Conservation (phyloP, 2,329 filamentous ascomycete species). For the Hymenoscyphus linearis region DNA sequence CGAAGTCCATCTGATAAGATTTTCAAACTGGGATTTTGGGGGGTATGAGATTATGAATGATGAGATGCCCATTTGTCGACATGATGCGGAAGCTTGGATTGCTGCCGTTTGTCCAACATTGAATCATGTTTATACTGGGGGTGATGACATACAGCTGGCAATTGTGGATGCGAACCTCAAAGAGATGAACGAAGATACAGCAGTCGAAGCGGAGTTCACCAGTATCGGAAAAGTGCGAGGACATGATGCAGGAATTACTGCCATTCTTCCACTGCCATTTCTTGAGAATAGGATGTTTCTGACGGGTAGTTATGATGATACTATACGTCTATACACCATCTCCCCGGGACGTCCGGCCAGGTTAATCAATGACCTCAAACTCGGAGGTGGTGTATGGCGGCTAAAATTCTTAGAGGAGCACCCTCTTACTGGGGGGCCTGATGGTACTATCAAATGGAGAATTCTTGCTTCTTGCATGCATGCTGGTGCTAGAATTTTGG, state of each 20-base stretch:
- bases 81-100: constrained; percentile 66
- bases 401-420: constrained; percentile 53
- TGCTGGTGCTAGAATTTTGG: constrained; percentile 67
- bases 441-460: constrained; percentile 33
- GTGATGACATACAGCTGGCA: constrained; percentile 53
- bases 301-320: constrained; percentile 90
- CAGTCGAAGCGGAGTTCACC: neutral
- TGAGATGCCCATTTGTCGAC: constrained; percentile 12
- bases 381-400: constrained; percentile 86
- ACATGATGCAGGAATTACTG: constrained; percentile 81
- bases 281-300: constrained; percentile 50
- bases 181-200: neutral
- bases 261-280: constrained; percentile 65
- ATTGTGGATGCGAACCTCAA: neutral
- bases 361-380: constrained; percentile 55
- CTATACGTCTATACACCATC: constrained; percentile 59
- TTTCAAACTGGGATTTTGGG: constrained; percentile 11
- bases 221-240: constrained; percentile 36
- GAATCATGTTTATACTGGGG: constrained; percentile 54
- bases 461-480: constrained; percentile 94
- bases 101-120: constrained; percentile 48
- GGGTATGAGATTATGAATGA: constrained; percentile 13
- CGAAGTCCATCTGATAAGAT: constrained; percentile 15
- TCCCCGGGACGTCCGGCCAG: constrained; percentile 35
- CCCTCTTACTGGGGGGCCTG: neutral